Evolutionary conservation across 192 early-diverging fungal genomes (phyloP), one percentile per base, ranked within the genome.

Genomic region (Podila verticillata): DNA sequence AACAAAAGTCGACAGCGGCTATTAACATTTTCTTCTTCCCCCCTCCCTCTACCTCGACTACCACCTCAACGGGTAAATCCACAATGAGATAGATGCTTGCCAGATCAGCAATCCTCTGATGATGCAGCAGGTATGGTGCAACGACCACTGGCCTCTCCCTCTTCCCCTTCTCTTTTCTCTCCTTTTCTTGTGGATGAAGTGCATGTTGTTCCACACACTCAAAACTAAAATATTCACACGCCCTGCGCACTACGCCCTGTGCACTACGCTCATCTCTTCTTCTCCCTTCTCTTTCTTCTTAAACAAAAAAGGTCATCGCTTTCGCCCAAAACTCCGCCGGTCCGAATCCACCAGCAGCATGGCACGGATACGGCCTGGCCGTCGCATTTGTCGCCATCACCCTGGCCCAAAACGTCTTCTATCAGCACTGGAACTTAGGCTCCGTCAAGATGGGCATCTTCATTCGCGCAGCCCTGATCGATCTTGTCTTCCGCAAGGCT

Each of bases 401-500:
- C 17, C 26, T 80, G 15, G 12, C 29, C 0, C 70, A 72, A 19
- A 80, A 80, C 61, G 7, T 72, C 15, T 31, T 67, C 47, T 80
- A 80, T 35, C 77, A 80, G 51, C 77, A 65, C 8, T 80, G 77
- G 77, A 80, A 80, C 20, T 30, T 80, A 22, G 77, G 77, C 5
- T 80, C 77, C 1, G 70, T 80, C 54, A 80, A 60, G 9, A 68
- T 68, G 77, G 77, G 77, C n/a, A 68, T 80, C 61, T 80, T 72
- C 70, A 31, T 80, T 39, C 77, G 77, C 2, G 61, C 77, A 0
- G 49, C 77, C 15, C 51, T 80, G 12, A 80, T 80, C 61, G 70
- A 80, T 51, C 60, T 80, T n/a, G 70, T 80, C 49, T 80, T 72
- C 61, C 28, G 77, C 22, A 80, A 80, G 57, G 69, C 77, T 12